Percentiles rank a stretch among this genome's conserved stretches.
Evolutionary conservation across 164 flowering plant species (phyloP).

Genomic region (Saururus chinensis): DNA sequence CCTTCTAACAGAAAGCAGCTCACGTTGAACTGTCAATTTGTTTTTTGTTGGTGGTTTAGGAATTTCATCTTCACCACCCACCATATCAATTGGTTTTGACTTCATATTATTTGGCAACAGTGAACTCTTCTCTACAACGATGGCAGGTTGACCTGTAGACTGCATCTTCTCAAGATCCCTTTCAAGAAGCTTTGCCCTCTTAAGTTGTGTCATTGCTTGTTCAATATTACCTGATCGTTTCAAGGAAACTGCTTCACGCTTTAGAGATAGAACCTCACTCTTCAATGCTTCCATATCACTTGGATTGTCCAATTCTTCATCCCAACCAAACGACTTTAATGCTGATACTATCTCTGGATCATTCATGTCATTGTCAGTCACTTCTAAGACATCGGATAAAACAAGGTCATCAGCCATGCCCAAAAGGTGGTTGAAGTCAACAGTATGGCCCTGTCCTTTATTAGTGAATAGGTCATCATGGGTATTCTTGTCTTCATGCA

Average conservation of each 20-base stretch:
- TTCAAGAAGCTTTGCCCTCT: constrained; percentile 72
- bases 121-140: constrained; percentile 4
- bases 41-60: constrained; percentile 35
- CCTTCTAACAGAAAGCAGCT: constrained; percentile 69
- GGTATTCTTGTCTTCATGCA: constrained; percentile 36
- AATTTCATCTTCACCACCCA: constrained; percentile 8
- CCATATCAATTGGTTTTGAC: constrained; percentile 2
- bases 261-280: constrained; percentile 51
- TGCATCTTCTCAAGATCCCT: constrained; percentile 31
- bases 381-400: constrained; percentile 50
- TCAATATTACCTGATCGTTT: constrained; percentile 64
- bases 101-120: constrained; percentile 7
- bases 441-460: constrained; percentile 14
- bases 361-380: constrained; percentile 72
- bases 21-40: constrained; percentile 56
- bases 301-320: constrained; percentile 36
- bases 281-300: constrained; percentile 28
- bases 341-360: constrained; percentile 75
- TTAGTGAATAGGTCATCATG: constrained; percentile 23
- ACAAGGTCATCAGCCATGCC: constrained; percentile 32
- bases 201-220: constrained; percentile 59
- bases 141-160: constrained; percentile 8
- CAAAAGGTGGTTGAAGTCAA: constrained; percentile 34
- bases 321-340: constrained; percentile 74
- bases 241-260: constrained; percentile 53